These are phyloP conservation scores for Termitomyces sp. DNA, from an alignment of 768 basidiomycete species.

Conservation along the genomic window DNA sequence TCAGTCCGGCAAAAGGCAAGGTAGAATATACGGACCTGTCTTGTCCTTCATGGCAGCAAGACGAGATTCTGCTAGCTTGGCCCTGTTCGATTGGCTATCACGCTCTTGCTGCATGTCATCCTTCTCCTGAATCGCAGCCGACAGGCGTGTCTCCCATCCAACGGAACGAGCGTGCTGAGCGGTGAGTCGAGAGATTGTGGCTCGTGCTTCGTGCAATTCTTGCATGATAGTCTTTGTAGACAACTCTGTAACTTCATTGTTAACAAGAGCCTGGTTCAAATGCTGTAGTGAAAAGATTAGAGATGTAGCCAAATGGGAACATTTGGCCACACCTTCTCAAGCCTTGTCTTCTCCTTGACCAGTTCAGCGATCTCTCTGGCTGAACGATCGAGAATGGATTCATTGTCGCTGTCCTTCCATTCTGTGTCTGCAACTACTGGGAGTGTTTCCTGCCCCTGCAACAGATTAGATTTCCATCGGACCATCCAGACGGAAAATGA, in stretches of 20 bases:
- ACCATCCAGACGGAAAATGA: neutral
- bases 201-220: constrained; percentile 73
- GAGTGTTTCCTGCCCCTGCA: constrained; percentile 6
- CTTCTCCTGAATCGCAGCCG: constrained; percentile 64
- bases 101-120: constrained; percentile 86
- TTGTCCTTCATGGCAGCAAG: constrained; percentile 64
- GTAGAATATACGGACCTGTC: constrained; percentile 41
- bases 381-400: constrained; percentile 27
- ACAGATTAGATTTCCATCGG: neutral
- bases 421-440: neutral
- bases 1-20: constrained; percentile 2
- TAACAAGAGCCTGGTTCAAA: constrained; percentile 73
- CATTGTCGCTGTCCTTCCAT: constrained; percentile 15
- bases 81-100: constrained; percentile 64
- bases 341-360: constrained; percentile 53
- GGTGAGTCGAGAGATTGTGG: constrained; percentile 62
- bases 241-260: constrained; percentile 77
- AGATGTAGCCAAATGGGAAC: neutral
- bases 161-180: constrained; percentile 67
- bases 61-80: constrained; percentile 64
- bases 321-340: constrained; percentile 50
- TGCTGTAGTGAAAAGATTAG: constrained; percentile 39
- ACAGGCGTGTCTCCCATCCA: constrained; percentile 67
- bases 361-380: constrained; percentile 29
- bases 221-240: constrained; percentile 71